These are phyloP conservation scores for Leccinum sublutescens DNA, from an alignment of 768 basidiomycete species.

Conservation along the genomic window DNA sequence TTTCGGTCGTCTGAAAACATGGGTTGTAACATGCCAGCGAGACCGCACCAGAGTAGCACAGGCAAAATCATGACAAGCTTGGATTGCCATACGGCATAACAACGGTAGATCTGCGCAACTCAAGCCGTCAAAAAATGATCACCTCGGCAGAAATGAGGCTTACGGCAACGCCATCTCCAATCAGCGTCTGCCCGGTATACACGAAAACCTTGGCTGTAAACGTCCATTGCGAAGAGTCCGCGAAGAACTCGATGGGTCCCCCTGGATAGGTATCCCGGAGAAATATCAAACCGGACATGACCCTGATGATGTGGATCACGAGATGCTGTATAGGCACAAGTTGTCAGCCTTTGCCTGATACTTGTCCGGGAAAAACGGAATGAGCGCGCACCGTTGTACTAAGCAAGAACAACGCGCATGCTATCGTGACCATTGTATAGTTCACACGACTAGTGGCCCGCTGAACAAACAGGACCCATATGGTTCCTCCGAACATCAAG, in stretches of 20 bases:
- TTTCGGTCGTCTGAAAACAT: background rate
- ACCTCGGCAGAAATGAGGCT: background rate
- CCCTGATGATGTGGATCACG: background rate
- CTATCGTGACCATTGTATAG: too few relatives aligned
- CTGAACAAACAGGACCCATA: background rate
- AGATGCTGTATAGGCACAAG: background rate
- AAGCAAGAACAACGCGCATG: background rate
- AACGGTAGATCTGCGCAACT: too few relatives aligned
- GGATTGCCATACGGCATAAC: too few relatives aligned
- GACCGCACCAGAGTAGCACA: background rate
- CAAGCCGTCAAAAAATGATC: background rate
- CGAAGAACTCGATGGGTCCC: background rate
- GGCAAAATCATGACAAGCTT: too few relatives aligned
- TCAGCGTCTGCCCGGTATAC: background rate
- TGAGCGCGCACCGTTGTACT: background rate
- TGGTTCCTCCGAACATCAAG: background rate
- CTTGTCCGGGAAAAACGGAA: background rate
- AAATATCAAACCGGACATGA: background rate
- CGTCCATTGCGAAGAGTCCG: background rate
- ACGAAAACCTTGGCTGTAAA: background rate
- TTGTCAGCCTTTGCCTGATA: too few relatives aligned
- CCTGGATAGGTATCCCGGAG: background rate
- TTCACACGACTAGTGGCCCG: background rate
- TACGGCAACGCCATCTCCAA: background rate
- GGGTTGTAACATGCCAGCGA: background rate